These are phyloP conservation scores for Termitomyces sp. DNA, from an alignment of 768 basidiomycete genomes.

Conservation along the genomic window DNA sequence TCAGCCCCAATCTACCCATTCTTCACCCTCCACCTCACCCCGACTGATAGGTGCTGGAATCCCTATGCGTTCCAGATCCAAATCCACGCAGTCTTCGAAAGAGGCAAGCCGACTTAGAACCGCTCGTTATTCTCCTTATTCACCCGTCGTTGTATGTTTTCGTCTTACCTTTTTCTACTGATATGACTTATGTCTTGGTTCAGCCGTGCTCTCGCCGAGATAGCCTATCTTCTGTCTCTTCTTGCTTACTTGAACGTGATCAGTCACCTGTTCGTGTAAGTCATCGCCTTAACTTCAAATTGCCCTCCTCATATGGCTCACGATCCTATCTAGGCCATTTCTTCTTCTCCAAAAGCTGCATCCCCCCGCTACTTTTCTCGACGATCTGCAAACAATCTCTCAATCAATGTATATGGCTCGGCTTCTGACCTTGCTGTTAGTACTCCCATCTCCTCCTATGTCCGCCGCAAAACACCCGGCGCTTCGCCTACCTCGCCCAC, in stretches of 20 bases:
- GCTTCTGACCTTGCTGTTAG: conserved; percentile 50
- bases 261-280: conserved; percentile 31
- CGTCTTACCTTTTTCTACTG: conserved; percentile 1
- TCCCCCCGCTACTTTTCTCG: conserved; percentile 39
- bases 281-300: background rate
- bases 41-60: conserved; percentile 26
- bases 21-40: conserved; percentile 36
- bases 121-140: conserved; percentile 48
- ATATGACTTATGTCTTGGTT: background rate
- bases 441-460: conserved; percentile 76
- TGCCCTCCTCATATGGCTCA: background rate
- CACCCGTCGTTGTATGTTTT: conserved; percentile 31
- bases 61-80: conserved; percentile 33
- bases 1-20: conserved; percentile 38
- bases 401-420: conserved; percentile 44
- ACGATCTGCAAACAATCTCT: conserved; percentile 39
- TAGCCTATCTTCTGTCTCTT: conserved; percentile 42
- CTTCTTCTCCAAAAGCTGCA: conserved; percentile 31
- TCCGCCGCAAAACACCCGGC: conserved; percentile 74
- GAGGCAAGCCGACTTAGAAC: conserved; percentile 33
- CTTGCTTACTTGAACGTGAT: conserved; percentile 33
- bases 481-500: conserved; percentile 65
- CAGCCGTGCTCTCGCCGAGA: conserved; percentile 40
- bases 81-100: conserved; percentile 39
- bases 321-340: conserved; percentile 25